phyloP scores from a whole-genome alignment of 495 filamentous ascomycete genomes.

The Apodospora peruviana region DNA sequence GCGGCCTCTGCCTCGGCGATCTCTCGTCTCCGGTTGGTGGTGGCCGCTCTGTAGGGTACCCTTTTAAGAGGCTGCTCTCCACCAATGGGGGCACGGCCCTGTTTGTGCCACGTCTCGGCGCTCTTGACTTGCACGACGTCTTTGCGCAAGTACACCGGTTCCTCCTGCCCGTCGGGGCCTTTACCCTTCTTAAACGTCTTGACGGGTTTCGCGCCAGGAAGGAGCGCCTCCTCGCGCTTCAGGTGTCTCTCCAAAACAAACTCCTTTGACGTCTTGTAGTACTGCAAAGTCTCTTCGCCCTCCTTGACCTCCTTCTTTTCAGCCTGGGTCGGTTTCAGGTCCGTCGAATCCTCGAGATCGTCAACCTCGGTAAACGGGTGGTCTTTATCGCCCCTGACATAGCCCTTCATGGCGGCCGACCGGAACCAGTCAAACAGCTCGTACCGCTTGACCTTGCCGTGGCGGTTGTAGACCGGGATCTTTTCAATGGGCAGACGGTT shows the following conservation, averaged over 20 bases:
- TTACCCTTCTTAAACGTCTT: constrained; percentile 68
- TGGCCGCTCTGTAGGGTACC: constrained; percentile 87
- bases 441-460: constrained; percentile 63
- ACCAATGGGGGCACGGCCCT: constrained; percentile 68
- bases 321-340: constrained; percentile 64
- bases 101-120: constrained; percentile 97
- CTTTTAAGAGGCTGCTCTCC: constrained; percentile 75
- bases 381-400: constrained; percentile 52
- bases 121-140: constrained; percentile 83
- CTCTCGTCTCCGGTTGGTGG: constrained; percentile 80
- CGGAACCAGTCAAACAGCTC: constrained; percentile 86
- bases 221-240: constrained; percentile 85
- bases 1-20: constrained; percentile 74
- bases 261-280: constrained; percentile 78
- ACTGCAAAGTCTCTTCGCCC: constrained; percentile 76
- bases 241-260: constrained; percentile 85
- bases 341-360: constrained; percentile 68
- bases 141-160: constrained; percentile 73
- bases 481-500: constrained; percentile 71
- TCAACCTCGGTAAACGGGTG: constrained; percentile 59
- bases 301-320: constrained; percentile 68
- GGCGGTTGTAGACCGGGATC: constrained; percentile 65
- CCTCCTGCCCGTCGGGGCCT: constrained; percentile 58
- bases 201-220: constrained; percentile 61
- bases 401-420: constrained; percentile 64